phyloP scores from a whole-genome alignment of 805 yeast species.

The Alloascoidea hylecoeti region DNA sequence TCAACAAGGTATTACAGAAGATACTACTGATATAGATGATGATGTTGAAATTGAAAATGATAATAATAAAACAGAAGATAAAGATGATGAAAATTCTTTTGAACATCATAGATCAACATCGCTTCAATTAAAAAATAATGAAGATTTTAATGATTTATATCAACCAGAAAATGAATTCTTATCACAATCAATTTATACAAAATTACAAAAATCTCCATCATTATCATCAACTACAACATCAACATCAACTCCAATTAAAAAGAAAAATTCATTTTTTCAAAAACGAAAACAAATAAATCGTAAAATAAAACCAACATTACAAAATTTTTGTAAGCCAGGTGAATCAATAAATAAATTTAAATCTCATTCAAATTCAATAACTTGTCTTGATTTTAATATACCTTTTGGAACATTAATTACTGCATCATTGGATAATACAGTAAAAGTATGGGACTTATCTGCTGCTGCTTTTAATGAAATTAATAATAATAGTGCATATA shows the following conservation, averaged over 20 bases:
- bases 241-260: no score
- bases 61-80: slow-evolving; percentile 4
- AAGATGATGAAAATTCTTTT: neutral
- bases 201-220: slow-evolving; percentile 16
- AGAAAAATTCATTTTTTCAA: no score
- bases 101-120: neutral
- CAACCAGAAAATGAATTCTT: slow-evolving; percentile 11
- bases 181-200: slow-evolving; percentile 29
- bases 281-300: slow-evolving; percentile 19
- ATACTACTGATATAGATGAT: slow-evolving; percentile 7
- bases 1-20: slow-evolving; percentile 4
- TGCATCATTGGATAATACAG: slow-evolving; percentile 64
- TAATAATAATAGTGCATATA: no score
- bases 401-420: slow-evolving; percentile 71
- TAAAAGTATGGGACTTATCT: slow-evolving; percentile 74
- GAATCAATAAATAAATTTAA: slow-evolving; percentile 33
- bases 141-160: neutral
- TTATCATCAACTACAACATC: neutral
- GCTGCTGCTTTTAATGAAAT: no score
- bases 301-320: slow-evolving; percentile 46
- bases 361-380: slow-evolving; percentile 39
- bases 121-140: neutral
- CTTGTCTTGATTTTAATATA: slow-evolving; percentile 51
- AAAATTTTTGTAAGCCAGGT: slow-evolving; percentile 49
- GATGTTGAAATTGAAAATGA: slow-evolving; percentile 5